Evolutionary conservation across 2,329 filamentous ascomycete genomes (phyloP).

Genomic region (Venturia asperata): DNA sequence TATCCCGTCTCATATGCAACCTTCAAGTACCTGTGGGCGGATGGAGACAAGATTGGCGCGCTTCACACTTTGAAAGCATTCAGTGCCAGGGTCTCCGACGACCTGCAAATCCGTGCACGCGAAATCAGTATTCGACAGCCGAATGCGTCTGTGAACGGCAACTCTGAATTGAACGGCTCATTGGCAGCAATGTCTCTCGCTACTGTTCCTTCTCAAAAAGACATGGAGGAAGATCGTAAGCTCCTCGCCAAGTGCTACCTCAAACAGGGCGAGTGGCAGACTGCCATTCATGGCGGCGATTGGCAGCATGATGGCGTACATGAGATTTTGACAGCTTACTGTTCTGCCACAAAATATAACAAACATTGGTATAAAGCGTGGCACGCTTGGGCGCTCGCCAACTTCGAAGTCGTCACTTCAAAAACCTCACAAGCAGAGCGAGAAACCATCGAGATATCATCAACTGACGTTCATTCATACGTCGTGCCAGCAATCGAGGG

Average conservation of each 20-base stretch:
- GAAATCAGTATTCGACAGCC: conserved; percentile 20
- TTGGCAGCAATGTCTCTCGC: conserved; percentile 38
- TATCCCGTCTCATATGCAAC: conserved; percentile 93
- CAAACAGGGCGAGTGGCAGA: conserved; percentile 94
- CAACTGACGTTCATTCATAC: conserved; percentile 69
- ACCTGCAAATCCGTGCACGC: conserved; percentile 41
- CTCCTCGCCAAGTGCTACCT: conserved; percentile 93
- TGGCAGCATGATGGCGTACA: conserved; percentile 83
- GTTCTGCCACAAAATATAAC: conserved; percentile 87
- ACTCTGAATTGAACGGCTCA: conserved; percentile 35
- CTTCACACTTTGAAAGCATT: conserved; percentile 57
- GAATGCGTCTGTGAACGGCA: conserved; percentile 32
- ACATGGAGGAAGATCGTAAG: conserved; percentile 51
- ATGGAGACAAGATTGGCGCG: conserved; percentile 58
- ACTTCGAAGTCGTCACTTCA: conserved; percentile 94
- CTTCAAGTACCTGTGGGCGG: conserved; percentile 94
- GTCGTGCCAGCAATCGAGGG: conserved; percentile 91
- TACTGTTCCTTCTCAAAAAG: conserved; percentile 15
- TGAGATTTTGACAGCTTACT: conserved; percentile 86
- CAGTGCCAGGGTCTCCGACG: conserved; percentile 52
- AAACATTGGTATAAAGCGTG: conserved; percentile 97
- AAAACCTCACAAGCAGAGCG: conserved; percentile 61
- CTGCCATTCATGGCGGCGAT: conserved; percentile 73
- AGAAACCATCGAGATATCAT: conserved; percentile 51
- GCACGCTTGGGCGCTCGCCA: conserved; percentile 97